Evolutionary conservation across 352 stramenopile genomes (phyloP).

Genomic region (Phytophthora lateralis): DNA sequence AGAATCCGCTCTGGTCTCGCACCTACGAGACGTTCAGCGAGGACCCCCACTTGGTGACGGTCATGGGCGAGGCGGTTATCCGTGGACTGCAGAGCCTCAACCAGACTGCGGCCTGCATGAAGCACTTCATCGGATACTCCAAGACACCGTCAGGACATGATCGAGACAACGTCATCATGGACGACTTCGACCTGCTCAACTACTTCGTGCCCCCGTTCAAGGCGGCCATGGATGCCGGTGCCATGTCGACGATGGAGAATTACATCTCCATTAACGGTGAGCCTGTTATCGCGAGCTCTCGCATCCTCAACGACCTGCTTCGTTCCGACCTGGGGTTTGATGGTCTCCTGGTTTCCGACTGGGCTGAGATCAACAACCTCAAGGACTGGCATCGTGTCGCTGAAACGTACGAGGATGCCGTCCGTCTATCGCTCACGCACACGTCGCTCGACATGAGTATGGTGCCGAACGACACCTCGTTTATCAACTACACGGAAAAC

Average conservation of each 20-base stretch:
- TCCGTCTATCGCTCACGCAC: constrained; percentile 65
- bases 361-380: constrained; percentile 89
- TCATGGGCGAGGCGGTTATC: constrained; percentile 77
- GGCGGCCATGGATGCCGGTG: constrained; percentile 72
- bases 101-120: constrained; percentile 79
- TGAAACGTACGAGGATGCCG: constrained; percentile 44
- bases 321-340: constrained; percentile 79
- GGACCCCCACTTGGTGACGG: constrained; percentile 76
- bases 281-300: constrained; percentile 79
- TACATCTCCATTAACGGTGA: constrained; percentile 93
- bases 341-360: constrained; percentile 90
- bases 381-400: constrained; percentile 56
- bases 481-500: constrained; percentile 54
- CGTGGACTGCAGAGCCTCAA: constrained; percentile 76
- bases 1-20: constrained; percentile 85
- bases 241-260: constrained; percentile 91
- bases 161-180: constrained; percentile 71
- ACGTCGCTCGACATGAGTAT: constrained; percentile 93
- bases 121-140: constrained; percentile 87
- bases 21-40: constrained; percentile 94
- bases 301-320: constrained; percentile 76
- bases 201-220: constrained; percentile 84
- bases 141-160: constrained; percentile 79
- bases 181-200: constrained; percentile 74
- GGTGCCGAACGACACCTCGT: constrained; percentile 50